Base-by-base conservation (phyloP, 176 grass and related monocot genomes). In the Elaeis guineensis region DNA sequence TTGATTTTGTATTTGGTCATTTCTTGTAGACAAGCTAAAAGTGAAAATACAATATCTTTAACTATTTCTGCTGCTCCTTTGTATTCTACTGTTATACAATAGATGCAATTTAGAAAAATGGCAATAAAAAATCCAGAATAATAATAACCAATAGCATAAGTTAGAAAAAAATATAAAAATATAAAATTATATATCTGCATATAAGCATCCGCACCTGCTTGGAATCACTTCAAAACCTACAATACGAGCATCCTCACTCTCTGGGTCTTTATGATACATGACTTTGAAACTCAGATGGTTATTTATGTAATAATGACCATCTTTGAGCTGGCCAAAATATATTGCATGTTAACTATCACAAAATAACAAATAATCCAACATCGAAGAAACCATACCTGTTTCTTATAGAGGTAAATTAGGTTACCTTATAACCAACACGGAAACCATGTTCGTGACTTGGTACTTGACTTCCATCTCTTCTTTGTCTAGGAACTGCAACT, bases 201-300 rank as follows among this genome's bases (percentile, higher is more conserved):
- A 89, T 59, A 35, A 12, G 35, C 17, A 71, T 28, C 35, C 20
- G 4, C 54, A 73, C 87, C 87, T 90, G 79, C 87, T 90, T 63
- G 87, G 87, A 74, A 82, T 86, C 52, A 86, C 87, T 75, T 90
- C 82, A 59, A 90, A 90, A 58, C 87, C 87, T 79, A 90, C 87
- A 67, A 90, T 90, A 54, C 87, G 82, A 71, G 79, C 72, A 63
- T 82, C 82, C 5, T 59, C 71, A 54, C 75, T 66, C 28, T 75
- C 78, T 77, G 54, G 26, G 29, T 86, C 87, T 74, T 86, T 77
- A 79, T 90, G 82, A 24, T 74, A 86, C 65, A 86, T 66, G 52
- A 90, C 79, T 82, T 79, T 90, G 72, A 90, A 90, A 76, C 82
- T 82, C 50, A 90, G 65, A 65, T 90, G 87, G 50, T 90, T 90